Evolutionary conservation across 352 stramenopile genomes (phyloP), one percentile per base, ranked within the genome.

Genomic region (Elongisporangium undulatum): DNA sequence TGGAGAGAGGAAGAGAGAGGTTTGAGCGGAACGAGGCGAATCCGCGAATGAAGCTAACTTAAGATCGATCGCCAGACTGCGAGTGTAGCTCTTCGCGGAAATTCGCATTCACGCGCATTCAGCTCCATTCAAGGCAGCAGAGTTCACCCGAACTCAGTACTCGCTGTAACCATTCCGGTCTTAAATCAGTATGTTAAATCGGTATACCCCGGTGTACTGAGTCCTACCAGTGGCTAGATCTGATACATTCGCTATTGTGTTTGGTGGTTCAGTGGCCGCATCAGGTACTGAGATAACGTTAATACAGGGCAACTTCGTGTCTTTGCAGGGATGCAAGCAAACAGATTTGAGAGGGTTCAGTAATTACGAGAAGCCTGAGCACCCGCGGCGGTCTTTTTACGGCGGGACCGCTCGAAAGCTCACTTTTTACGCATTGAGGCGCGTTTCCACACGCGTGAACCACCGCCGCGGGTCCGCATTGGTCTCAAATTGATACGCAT

Each of bases 1-100:
- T 29, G 49, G 10, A 23, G 50, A 52, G 54, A 34, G 20, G n/a
- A 9, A 26, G 22, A 38, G 38, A 29, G 62, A 51, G 21, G 29
- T 61, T 65, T 66, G 61, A 50, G 72, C 23, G 49, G 58, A 51
- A 23, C 63, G 63, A 55, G 58, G 64, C 67, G 60, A 82, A 83
- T 85, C 58, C 66, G 59, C 55, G 59, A 75, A 61, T 75, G 67
- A 63, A 45, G 34, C 34, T 45, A 45, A 45, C 5, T 15, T 45
- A 8, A 12, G 26, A 12, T 12, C 26, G 26, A 38, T 12, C 34
- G 34, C 34, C 34, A 38, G 4, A 12, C 26, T n/a, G 26, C 26
- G 26, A 38, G 26, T 45, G 34, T 45, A 45, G 34, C 34, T 45
- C 34, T 45, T 45, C 13, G 13, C 34, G 34, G 34, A 45, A 45